Evolutionary conservation across 2,329 filamentous ascomycete species (phyloP), one percentile per base, ranked within the genome.

Genomic region (Parastagonospora nodorum): DNA sequence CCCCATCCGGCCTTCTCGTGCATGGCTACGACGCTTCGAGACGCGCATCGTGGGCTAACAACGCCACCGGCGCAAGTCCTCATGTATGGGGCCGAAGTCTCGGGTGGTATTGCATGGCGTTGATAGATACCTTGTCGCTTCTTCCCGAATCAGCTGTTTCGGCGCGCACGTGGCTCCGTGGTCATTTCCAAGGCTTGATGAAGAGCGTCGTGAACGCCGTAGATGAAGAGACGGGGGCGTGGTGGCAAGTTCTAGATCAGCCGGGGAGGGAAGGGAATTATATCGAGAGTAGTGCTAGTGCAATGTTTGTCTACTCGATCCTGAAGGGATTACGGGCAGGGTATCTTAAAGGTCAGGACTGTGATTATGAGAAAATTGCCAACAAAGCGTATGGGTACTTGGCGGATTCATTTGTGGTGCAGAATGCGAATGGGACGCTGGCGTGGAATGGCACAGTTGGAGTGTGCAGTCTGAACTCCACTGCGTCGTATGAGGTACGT

Each of bases 201-300:
- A 50, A 71, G 1, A 75, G 75, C 0, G 60, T 82, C 0, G 70
- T 75, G 16, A 48, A 54, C 2, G 72, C 75, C 0, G 74, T 27
- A 0, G 60, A 61, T 11, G 8, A 15, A 0, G 24, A 33, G 12
- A 51, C 55, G 1, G 80, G 82, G 0, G 82, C 77, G 2, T 86
- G 84, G 78, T 85, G 82, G 80, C 74, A 84, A 54, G 71, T 86
- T 35, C 78, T 86, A 71, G 78, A 77, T 50, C 75, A 78, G 33
- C 76, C 78, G 0, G 77, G 75, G 1, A 59, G 67, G 2, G 47
- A 75, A 29, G 80, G 79, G 0, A 87, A 87, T 61, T 87, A 84
- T 61, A 75, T 87, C 33, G 84, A 87, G 73, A 81, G 80, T 29
- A 84, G 82, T 45, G 82, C 77, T 9, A 80, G 78, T 8, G 80